A percentile compares a stretch with the other conserved stretches of the same genome.
Evolutionary conservation across 169 alveolate genomes (phyloP).

Genomic region (Plasmodium blacklocki): DNA sequence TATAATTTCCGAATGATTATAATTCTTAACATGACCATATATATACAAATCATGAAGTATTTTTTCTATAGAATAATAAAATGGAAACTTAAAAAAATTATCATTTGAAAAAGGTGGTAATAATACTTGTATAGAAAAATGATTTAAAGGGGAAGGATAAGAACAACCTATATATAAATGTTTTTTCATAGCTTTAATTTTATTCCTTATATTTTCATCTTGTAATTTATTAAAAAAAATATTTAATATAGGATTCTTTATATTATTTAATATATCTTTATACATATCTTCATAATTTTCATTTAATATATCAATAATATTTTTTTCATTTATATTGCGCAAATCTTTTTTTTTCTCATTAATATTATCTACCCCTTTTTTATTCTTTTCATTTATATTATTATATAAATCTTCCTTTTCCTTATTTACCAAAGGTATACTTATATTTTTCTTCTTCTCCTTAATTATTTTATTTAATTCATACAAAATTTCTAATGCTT

Average conservation of each 20-base stretch:
- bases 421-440: neutral
- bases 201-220: slow-evolving; percentile 44
- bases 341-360: slow-evolving; percentile 15
- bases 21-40: slow-evolving; percentile 76
- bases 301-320: slow-evolving; percentile 63
- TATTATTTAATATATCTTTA: slow-evolving; percentile 40
- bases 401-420: slow-evolving; percentile 16
- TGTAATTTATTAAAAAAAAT: slow-evolving; percentile 53
- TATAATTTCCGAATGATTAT: slow-evolving; percentile 62
- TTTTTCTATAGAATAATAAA: slow-evolving; percentile 68
- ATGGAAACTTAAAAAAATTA: slow-evolving; percentile 71
- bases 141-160: slow-evolving; percentile 76
- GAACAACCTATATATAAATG: slow-evolving; percentile 51
- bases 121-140: slow-evolving; percentile 67
- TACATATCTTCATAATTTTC: slow-evolving; percentile 64
- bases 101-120: slow-evolving; percentile 72
- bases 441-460: slow-evolving; percentile 33
- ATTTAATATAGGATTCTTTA: slow-evolving; percentile 27
- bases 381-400: slow-evolving; percentile 31
- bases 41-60: slow-evolving; percentile 64
- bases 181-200: slow-evolving; percentile 61
- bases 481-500: slow-evolving; percentile 41
- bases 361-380: neutral
- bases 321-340: slow-evolving; percentile 54
- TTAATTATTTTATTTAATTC: slow-evolving; percentile 60